Base-by-base conservation (phyloP, 2,329 filamentous ascomycete genomes). In the Cladosporium sp. region DNA sequence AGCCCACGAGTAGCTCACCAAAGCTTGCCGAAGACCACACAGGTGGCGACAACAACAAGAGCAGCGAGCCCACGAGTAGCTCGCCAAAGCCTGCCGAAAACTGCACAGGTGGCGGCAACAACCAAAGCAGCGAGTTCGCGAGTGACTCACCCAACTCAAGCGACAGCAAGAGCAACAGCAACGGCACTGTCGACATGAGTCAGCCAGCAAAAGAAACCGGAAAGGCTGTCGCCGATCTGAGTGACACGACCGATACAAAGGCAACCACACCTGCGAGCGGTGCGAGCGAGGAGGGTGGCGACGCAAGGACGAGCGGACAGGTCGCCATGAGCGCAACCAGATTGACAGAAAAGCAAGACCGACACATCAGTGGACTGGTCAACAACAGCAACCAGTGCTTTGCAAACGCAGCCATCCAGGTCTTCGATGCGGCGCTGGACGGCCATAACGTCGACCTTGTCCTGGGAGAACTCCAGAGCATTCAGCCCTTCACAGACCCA, bases 381-480 rank as follows among this genome's bases (percentile, higher is more conserved):
- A 66, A 64, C 34, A n/a, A 22, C 22, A 14, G 37, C 14, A 50
- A 60, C 12, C 54, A 57, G 3, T 68, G 66, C 55, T 68, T 65
- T 50, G 49, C 63, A 4, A 66, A 63, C 45, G 50, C 55, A 12
- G 55, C 55, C 2, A 45, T 67, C 9, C 66, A 68, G 37, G 8
- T 65, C 28, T 22, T 66, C 1, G 59, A 60, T 17, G 51, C 56
- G 3, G 61, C 58, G 1, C 28, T 66, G 17, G 54, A 55, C 11
- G 22, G 28, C 34, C 11, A 54, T 17, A 25, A 64, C 17, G 9
- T 60, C 8, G 55, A 59, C 17, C n/a, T 17, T n/a, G 30, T 60
- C 7, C 47, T 64, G 12, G 62, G 60, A 15, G 40, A 40, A n/a
- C 6, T 42, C 14, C 52, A 63, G 12, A 28, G 58, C 9, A 36